Evolutionary conservation across 2,329 filamentous ascomycete species (phyloP).

Genomic region (Fusarium secorum): DNA sequence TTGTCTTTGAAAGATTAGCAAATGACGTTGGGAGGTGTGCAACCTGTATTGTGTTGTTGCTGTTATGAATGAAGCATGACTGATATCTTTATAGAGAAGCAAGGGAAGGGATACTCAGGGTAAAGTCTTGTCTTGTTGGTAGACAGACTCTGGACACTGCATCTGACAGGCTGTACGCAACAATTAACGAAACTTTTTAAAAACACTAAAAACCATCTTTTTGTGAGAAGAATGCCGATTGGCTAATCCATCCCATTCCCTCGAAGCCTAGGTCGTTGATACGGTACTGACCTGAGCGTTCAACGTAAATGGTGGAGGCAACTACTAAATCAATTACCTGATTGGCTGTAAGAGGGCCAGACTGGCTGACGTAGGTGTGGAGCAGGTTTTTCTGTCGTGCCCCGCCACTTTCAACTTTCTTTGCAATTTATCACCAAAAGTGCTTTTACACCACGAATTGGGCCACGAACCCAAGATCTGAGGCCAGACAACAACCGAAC

Average conservation of each 20-base stretch:
- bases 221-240: background rate
- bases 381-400: slow-evolving; percentile 45
- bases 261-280: background rate
- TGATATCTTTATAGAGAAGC: slow-evolving; percentile 15
- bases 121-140: slow-evolving; percentile 2
- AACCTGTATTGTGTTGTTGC: slow-evolving; percentile 11
- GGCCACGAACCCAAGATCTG: slow-evolving; percentile 29
- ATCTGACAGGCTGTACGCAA: slow-evolving; percentile 16
- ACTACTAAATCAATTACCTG: background rate
- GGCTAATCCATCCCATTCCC: background rate
- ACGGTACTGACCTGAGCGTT: background rate
- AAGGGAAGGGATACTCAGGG: slow-evolving; percentile 1
- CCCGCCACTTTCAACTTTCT: slow-evolving; percentile 47
- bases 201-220: background rate
- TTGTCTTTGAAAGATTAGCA: slow-evolving; percentile 17
- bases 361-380: slow-evolving; percentile 44
- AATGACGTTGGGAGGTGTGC: slow-evolving; percentile 4
- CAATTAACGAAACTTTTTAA: slow-evolving; percentile 20
- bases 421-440: slow-evolving; percentile 38
- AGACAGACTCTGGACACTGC: background rate
- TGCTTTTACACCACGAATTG: slow-evolving; percentile 24
- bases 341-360: slow-evolving; percentile 16
- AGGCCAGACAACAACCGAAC: slow-evolving; percentile 22
- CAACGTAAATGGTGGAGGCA: background rate
- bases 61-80: slow-evolving; percentile 23